Conservation (phyloP, 441 rosid genomes). For the Codiaeum variegatum region DNA sequence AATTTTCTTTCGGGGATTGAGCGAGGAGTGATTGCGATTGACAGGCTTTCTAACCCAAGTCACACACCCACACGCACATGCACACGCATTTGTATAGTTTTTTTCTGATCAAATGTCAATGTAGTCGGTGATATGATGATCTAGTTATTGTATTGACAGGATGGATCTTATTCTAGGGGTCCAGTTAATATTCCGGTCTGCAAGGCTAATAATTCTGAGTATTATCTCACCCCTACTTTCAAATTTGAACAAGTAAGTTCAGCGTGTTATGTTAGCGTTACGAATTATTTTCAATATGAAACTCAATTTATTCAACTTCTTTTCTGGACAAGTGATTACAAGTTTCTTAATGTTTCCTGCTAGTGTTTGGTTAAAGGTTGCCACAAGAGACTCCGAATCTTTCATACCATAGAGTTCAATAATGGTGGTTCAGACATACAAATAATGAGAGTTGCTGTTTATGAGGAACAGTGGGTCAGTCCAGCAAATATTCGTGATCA, state of each 20-base stretch:
- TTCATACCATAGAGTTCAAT: conserved; percentile 79
- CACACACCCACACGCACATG: no score
- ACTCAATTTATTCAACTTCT: background rate
- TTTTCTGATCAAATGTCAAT: background rate
- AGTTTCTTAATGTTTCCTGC: conserved; percentile 11
- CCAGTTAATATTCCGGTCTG: conserved; percentile 69
- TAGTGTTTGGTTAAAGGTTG: conserved; percentile 96
- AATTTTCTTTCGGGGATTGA: background rate
- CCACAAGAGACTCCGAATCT: conserved; percentile 86
- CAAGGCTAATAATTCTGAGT: conserved; percentile 47
- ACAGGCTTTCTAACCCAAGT: background rate
- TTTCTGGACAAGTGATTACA: background rate
- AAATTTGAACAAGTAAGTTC: conserved; percentile 80
- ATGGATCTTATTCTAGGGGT: conserved; percentile 91
- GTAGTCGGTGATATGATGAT: background rate
- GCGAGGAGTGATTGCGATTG: background rate
- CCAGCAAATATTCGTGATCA: conserved; percentile 53
- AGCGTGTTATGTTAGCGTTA: conserved; percentile 6
- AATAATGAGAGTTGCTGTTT: conserved; percentile 88
- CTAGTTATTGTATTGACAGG: conserved; percentile 37
- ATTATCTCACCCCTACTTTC: conserved; percentile 69
- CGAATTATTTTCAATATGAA: background rate
- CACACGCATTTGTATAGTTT: background rate
- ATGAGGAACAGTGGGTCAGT: conserved; percentile 63
- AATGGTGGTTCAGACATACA: conserved; percentile 79